Base-by-base conservation (phyloP, 371 early-diverging fungal species). In the Mucor irregularis region DNA sequence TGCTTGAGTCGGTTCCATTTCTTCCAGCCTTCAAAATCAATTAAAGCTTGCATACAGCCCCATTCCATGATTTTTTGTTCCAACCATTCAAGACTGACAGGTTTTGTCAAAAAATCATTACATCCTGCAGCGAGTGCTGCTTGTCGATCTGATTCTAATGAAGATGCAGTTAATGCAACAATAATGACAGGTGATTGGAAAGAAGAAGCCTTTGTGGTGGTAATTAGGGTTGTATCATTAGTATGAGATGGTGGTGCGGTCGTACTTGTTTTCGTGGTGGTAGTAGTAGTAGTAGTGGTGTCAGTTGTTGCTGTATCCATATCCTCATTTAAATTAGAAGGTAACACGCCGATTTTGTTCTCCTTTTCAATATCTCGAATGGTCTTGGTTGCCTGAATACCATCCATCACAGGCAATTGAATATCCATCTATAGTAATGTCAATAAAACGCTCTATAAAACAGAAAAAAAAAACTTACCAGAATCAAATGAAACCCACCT, bases 41-140 rank as follows among this genome's bases (percentile, higher is more conserved):
- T 92, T 42, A 94, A 66, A 0, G 93, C 92, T 64, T 94, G 94
- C 90, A 94, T 94, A 50, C 90, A 88, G 5, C 93, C 94, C 94
- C 94, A 94, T 64, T 94, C 94, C 46, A 87, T 81, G 49, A 93
- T 90, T 74, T 93, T 93, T 57, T 86, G 82, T 59, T 88, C 89
- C 7, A 94, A 66, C 94, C 94, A 94, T 28, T 82, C 80, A 16
- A 91, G 67, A 53, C 86, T 87, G 13, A 93, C 87, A 0, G 95
- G 95, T 58, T 94, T 93, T 14, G 89, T 91, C 56, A 94, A 61
- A 60, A 90, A 93, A 69, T 94, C 95, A 64, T 94, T 93, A 55
- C 95, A 94, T 0, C 95, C 95, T 1, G 93, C 95, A 22, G 86
- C 80, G 17, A 93, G 68, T 2, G 95, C 95, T 21, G 84, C 86